Conservation (phyloP, 1,284 basidiomycete genomes). For the Xerocomus nothofagi region DNA sequence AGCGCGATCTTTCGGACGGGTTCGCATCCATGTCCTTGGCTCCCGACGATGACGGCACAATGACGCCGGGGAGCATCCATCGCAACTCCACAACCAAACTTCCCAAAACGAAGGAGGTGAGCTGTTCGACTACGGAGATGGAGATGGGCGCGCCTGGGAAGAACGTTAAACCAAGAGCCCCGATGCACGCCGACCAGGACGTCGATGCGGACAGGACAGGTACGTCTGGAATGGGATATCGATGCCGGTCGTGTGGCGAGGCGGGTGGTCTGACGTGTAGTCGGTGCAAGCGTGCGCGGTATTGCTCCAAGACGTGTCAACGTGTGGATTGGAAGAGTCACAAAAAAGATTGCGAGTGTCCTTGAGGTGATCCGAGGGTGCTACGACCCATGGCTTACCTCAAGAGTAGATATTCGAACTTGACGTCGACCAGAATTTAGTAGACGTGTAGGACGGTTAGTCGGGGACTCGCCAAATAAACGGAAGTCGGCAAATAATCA, state of each 20-base stretch:
- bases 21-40: conserved; percentile 33
- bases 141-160: neutral
- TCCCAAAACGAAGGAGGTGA: conserved; percentile 34
- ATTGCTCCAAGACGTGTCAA: conserved; percentile 46
- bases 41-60: conserved; percentile 2
- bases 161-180: too few relatives aligned
- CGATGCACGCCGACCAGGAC: neutral
- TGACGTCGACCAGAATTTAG: too few relatives aligned
- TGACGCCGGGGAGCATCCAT: conserved; percentile 44
- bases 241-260: conserved; percentile 32
- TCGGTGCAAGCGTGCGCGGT: conserved; percentile 39
- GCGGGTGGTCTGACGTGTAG: conserved; percentile 31
- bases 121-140: neutral
- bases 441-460: too few relatives aligned
- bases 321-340: conserved; percentile 45
- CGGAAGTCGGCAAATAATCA: too few relatives aligned
- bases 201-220: neutral
- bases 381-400: too few relatives aligned
- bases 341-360: conserved; percentile 24
- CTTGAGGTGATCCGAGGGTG: neutral
- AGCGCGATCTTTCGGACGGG: conserved; percentile 27
- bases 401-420: too few relatives aligned
- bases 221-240: neutral
- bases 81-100: conserved; percentile 34
- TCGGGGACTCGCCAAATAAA: too few relatives aligned